Conservation (phyloP, 1,284 basidiomycete species). For the Irpex sp. region DNA sequence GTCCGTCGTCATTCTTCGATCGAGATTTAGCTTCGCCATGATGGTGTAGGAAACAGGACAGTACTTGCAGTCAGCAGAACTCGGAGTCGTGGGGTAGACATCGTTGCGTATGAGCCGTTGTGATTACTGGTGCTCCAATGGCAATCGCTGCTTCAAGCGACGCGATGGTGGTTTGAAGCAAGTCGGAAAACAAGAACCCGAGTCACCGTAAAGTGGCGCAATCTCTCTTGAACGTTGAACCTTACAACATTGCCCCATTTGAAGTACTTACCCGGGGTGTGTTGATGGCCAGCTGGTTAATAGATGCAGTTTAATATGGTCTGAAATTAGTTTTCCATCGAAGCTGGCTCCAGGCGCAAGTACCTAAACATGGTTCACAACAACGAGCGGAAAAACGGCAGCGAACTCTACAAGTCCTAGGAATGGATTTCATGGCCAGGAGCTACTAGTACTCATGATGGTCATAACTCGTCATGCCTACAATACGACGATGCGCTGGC, state of each 20-base stretch:
- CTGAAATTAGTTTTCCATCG: too few species aligned
- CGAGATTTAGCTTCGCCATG: background rate
- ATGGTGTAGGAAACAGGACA: background rate
- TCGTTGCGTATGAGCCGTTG: background rate
- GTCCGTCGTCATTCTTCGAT: constrained; percentile 83
- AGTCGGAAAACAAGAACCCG: background rate
- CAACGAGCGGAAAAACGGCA: background rate
- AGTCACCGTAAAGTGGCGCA: background rate
- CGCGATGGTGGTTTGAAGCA: background rate
- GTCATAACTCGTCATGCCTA: background rate
- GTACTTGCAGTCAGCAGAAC: constrained; percentile 57
- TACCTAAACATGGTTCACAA: too few species aligned
- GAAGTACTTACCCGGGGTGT: background rate
- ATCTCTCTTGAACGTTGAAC: background rate
- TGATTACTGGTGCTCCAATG: too few species aligned
- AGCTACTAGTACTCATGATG: too few species aligned
- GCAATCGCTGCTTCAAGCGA: background rate
- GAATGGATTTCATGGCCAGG: too few species aligned
- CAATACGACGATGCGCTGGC: background rate
- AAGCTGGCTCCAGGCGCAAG: too few species aligned
- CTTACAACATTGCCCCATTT: background rate
- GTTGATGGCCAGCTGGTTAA: too few species aligned
- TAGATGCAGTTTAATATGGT: too few species aligned
- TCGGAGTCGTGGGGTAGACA: constrained; percentile 30
- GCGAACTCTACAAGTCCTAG: too few species aligned